Base-by-base conservation (phyloP, 1,284 basidiomycete genomes). In the Kalmanozyma brasiliensis region DNA sequence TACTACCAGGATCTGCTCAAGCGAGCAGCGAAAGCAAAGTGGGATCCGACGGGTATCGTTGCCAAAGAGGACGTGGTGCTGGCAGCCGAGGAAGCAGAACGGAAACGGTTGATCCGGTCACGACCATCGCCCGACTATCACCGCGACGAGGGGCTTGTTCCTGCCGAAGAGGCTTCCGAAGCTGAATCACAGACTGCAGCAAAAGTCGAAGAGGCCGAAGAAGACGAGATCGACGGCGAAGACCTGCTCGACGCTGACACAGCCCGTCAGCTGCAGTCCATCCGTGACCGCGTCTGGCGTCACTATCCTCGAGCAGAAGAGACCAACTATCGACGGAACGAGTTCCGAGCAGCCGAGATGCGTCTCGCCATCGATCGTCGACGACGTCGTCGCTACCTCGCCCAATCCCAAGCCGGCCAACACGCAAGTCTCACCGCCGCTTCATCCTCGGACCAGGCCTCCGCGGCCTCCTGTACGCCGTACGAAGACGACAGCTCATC, bases 251-350 rank as follows among this genome's bases (percentile, higher is more conserved):
- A 74, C n/a, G 49, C 57, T 0, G 49, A 62, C 5, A 49, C 59
- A 14, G 65, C 58, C 17, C 70, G 49, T 6, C 61, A 69, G 38
- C 57, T 77, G 8, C 58, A 65, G 37, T 23, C 42, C 17, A 49
- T 71, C 29, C 71, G 79, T 23, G 74, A 78, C 24, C 59, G 74
- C 6, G 72, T 79, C 13, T 82, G 80, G 80, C 67, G 79, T 3
- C 80, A 82, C 52, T 76, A 79, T 40, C 78, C 79, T 8, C 71
- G 77, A n/a, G 71, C 69, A 19, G 74, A 71, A 26, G 77, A 79
- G 30, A 75, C 71, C 55, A 74, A 74, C 43, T 79, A 78, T 43
- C 68, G 67, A 20, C 71, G 76, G 23, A 52, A 61, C 30, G 74
- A 79, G 52, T 77, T 79, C 42, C 57, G 59, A 1, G 58, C 63